Evolutionary conservation across 495 filamentous ascomycete genomes (phyloP), one percentile per base, ranked within the genome.

Genomic region (Paragyromitra xinjiangensis): DNA sequence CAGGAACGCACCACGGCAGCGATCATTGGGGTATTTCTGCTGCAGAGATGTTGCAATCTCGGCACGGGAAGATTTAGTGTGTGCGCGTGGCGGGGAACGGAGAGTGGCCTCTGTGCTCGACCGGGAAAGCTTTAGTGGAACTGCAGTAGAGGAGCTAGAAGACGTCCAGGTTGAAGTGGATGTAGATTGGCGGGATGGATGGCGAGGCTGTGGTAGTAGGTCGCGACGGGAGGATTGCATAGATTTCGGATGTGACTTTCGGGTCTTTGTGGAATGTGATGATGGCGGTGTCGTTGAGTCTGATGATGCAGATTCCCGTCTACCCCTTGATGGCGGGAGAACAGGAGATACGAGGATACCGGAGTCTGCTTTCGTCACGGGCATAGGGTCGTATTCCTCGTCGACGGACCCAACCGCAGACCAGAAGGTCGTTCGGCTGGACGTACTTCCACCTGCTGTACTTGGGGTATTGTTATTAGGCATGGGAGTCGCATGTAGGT

Each of bases 21-120:
- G 71, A 65, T 78, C 76, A 45, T 78, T 78, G 37, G 76, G 76
- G 45, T 78, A 78, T 70, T 78, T 78, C 19, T 76, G 71, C 16
- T 48, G 51, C 12, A 78, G 65, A 3, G 63, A 69, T 12, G 59
- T 40, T n/a, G 65, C 61, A 34, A 80, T 69, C 5, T 80, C 73
- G 0, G 62, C 26, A 2, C 71, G 71, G 22, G 62, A 53, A 2
- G 71, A 7, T 24, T 73, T 73, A 2, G 71, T 73, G 26, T 67
- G 39, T 48, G 42, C 71, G 2, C 53, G 64, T 0, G 51, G 71
- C n/a, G 53, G 71, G 2, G 71, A 59, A n/a, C 42, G 51, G 1
- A 69, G 51, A 0, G 40, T 53, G 12, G 64, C 19, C 6, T 69
- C 70, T 5, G 62, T 74, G 26, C 40, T 74, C 2, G 64, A 51